Percentiles rank a stretch among this genome's conserved stretches.
phyloP scores from a whole-genome alignment of 306 rosid genomes.

The Castanea sativa region DNA sequence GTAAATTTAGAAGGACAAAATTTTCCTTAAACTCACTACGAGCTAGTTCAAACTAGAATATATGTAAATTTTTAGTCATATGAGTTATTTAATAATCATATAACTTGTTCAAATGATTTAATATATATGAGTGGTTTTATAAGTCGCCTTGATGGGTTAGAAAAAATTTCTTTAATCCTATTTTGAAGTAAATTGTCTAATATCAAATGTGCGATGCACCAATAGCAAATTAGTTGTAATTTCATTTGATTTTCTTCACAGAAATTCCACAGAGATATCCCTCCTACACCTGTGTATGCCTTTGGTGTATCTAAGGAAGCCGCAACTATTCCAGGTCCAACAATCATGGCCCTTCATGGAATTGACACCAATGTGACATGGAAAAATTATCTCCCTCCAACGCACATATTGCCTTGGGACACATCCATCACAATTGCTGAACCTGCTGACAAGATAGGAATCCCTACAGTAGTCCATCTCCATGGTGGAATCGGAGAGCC shows the following conservation, averaged over 20 bases:
- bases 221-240: not conserved
- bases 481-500: conserved; percentile 49
- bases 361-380: conserved; percentile 40
- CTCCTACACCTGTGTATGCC: conserved; percentile 44
- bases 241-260: not conserved
- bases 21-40: no score
- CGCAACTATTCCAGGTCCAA: conserved; percentile 59
- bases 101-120: no score
- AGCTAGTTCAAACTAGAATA: no score
- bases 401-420: conserved; percentile 59
- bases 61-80: no score
- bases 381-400: conserved; percentile 40
- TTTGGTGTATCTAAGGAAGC: conserved; percentile 27
- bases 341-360: conserved; percentile 45
- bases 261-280: conserved; percentile 58
- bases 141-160: no score
- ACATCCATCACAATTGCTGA: conserved; percentile 43
- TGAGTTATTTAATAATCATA: no score
- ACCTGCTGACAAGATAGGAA: conserved; percentile 23
- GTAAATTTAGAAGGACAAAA: no score
- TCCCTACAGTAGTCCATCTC: conserved; percentile 55
- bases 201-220: no score
- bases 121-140: no score
- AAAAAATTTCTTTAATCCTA: no score
- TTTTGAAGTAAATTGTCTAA: no score